Conservation (phyloP, 2,329 filamentous ascomycete species). For the Penicillium fuscoglaucum region DNA sequence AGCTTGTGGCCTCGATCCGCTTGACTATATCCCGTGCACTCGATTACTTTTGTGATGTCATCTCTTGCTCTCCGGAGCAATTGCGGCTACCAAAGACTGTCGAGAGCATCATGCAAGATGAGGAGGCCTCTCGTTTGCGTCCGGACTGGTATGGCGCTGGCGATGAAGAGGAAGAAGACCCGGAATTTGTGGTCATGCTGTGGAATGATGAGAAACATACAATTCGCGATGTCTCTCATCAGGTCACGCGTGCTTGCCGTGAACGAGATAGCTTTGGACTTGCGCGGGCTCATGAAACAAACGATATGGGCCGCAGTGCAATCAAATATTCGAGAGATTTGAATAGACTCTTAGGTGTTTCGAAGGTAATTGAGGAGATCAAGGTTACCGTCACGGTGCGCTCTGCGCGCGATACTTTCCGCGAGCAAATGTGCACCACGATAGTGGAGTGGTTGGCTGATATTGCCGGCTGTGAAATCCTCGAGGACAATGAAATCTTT, state of each 20-base stretch:
- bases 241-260: slow-evolving; percentile 85
- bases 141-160: slow-evolving; percentile 70
- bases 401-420: slow-evolving; percentile 89
- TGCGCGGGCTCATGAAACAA: slow-evolving; percentile 79
- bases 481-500: slow-evolving; percentile 74
- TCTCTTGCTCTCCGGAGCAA: slow-evolving; percentile 96
- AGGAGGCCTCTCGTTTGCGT: slow-evolving; percentile 72
- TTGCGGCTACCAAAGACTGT: slow-evolving; percentile 80
- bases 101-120: slow-evolving; percentile 78
- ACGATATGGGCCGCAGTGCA: slow-evolving; percentile 83
- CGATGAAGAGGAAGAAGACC: slow-evolving; percentile 61
- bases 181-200: slow-evolving; percentile 79
- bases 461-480: slow-evolving; percentile 84
- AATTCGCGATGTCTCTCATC: slow-evolving; percentile 82
- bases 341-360: slow-evolving; percentile 70
- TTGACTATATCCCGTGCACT: slow-evolving; percentile 83
- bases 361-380: slow-evolving; percentile 88
- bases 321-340: slow-evolving; percentile 75
- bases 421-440: slow-evolving; percentile 97
- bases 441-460: slow-evolving; percentile 96
- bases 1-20: slow-evolving; percentile 73
- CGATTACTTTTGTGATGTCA: slow-evolving; percentile 96
- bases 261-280: slow-evolving; percentile 68
- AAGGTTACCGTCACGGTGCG: slow-evolving; percentile 94
- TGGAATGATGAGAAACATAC: slow-evolving; percentile 99